Percentiles rank a stretch among this genome's conserved stretches.
phyloP scores from a whole-genome alignment of 106 monocot genomes.

The Dendrobium catenatum region DNA sequence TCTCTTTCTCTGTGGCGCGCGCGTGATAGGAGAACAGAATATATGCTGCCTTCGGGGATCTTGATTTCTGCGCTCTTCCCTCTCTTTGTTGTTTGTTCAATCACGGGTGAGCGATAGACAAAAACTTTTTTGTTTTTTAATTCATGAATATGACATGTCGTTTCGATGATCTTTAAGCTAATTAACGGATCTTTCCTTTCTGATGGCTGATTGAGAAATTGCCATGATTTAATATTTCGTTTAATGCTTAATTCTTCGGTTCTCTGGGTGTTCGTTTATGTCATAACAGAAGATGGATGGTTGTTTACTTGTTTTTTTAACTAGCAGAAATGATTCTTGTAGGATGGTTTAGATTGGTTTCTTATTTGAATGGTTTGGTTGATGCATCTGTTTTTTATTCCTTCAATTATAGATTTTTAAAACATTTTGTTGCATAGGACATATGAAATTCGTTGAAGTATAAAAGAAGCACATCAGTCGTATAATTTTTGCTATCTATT shows the following conservation, averaged over 20 bases:
- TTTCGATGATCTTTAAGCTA: background rate
- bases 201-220: background rate
- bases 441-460: background rate
- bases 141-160: background rate
- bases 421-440: background rate
- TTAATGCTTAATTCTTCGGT: too few relatives aligned
- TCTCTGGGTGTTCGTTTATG: background rate
- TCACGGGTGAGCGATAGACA: background rate
- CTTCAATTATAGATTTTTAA: background rate
- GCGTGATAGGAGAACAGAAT: background rate
- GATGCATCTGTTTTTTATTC: background rate
- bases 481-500: background rate
- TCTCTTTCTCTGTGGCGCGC: background rate
- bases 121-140: background rate
- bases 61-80: background rate
- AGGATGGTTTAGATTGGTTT: too few relatives aligned
- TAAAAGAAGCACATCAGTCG: background rate
- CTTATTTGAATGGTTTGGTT: too few relatives aligned
- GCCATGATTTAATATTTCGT: background rate
- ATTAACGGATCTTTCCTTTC: background rate
- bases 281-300: too few relatives aligned
- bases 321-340: too few relatives aligned
- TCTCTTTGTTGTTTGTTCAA: background rate
- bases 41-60: background rate
- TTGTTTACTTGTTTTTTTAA: too few relatives aligned